Percentiles rank a stretch among this genome's conserved stretches.
Conservation (phyloP, 768 basidiomycete genomes). For the Trametes villosa region DNA sequence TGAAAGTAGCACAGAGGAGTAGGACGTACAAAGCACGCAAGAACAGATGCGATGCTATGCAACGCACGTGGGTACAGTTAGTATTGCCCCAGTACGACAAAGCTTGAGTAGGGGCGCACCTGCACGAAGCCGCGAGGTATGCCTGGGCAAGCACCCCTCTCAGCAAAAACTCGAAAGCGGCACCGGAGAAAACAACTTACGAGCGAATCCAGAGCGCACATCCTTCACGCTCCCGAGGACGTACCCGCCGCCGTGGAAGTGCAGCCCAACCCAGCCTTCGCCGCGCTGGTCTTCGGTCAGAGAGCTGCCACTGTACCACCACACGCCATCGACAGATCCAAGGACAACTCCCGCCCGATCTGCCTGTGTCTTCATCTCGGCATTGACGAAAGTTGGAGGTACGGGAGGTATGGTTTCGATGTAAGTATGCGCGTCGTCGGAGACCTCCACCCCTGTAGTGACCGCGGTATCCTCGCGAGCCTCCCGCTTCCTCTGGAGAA, state of each 20-base stretch:
- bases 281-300: background rate
- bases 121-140: conserved; percentile 15
- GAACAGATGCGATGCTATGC: conserved; percentile 16
- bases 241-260: conserved; percentile 23
- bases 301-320: background rate
- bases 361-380: conserved; percentile 7
- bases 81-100: too few relatives aligned
- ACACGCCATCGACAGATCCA: conserved; percentile 6
- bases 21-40: conserved; percentile 8
- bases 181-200: background rate
- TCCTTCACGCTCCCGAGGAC: conserved; percentile 18
- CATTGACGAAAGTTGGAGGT: background rate
- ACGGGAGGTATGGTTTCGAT: background rate
- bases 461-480: background rate
- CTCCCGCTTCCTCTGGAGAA: background rate
- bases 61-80: background rate
- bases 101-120: background rate
- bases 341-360: background rate
- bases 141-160: background rate
- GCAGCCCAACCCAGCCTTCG: conserved; percentile 6
- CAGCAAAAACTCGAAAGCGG: background rate
- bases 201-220: conserved; percentile 10
- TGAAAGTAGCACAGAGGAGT: background rate
- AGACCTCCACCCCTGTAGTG: too few relatives aligned
- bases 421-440: too few relatives aligned